Percentiles rank a stretch among this genome's conserved stretches.
Conservation (phyloP, 306 rosid genomes). For the Casuarina equisetifolia region DNA sequence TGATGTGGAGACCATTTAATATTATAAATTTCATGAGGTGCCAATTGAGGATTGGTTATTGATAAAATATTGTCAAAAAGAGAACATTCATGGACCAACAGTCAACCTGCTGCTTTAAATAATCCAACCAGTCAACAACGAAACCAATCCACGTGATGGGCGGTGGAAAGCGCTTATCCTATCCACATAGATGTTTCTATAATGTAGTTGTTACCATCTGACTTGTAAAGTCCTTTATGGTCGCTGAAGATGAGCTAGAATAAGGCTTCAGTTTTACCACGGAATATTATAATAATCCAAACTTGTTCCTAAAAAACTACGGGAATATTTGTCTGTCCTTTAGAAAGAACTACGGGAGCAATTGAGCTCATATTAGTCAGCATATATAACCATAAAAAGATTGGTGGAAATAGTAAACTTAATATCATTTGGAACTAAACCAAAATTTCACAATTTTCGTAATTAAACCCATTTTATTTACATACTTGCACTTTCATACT, state of each 20-base stretch:
- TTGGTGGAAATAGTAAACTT: neutral
- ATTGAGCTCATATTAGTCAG: too few relatives aligned
- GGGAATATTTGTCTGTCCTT: neutral
- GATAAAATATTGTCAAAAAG: neutral
- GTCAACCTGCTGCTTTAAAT: neutral
- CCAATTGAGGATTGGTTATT: neutral
- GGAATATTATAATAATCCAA: too few relatives aligned
- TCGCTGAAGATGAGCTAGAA: neutral
- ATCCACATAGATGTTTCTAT: neutral
- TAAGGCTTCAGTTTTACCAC: too few relatives aligned
- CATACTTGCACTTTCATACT: too few relatives aligned
- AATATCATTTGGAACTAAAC: too few relatives aligned
- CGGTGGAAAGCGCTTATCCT: constrained; percentile 30
- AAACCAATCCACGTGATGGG: constrained; percentile 33
- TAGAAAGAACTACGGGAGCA: neutral
- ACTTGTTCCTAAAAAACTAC: too few relatives aligned
- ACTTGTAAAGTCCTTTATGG: neutral
- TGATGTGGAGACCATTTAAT: neutral
- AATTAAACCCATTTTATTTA: too few relatives aligned
- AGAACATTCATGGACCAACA: neutral
- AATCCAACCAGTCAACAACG: neutral
- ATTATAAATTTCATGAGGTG: constrained; percentile 3
- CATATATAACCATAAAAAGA: neutral
- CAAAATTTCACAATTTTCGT: too few relatives aligned
- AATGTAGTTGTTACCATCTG: neutral